phyloP scores from a whole-genome alignment of 108 stramenopile genomes.

The Cyclotella atomus region DNA sequence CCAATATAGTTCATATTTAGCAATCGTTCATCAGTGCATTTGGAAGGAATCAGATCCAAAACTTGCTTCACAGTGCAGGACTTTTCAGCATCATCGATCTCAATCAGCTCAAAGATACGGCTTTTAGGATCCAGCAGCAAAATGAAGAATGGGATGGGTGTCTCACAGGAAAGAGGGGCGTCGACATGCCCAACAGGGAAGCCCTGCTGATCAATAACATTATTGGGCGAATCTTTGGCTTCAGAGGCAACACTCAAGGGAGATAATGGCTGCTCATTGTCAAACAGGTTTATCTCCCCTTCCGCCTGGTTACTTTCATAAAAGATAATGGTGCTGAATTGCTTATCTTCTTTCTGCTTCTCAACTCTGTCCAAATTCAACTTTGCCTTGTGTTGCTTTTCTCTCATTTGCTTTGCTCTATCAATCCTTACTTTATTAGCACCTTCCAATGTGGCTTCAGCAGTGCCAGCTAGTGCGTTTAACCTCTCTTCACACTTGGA shows the following conservation, averaged over 20 bases:
- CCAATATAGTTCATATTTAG: slow-evolving; percentile 31
- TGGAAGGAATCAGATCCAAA: slow-evolving; percentile 19
- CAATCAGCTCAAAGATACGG: slow-evolving; percentile 49
- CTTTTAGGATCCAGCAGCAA: slow-evolving; percentile 34
- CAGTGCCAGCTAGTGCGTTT: slow-evolving; percentile 18
- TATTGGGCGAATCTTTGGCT: background rate
- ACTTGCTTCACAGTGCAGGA: slow-evolving; percentile 30
- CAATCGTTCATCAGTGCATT: slow-evolving; percentile 35
- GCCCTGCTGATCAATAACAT: slow-evolving; percentile 9
- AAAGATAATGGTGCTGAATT: slow-evolving; percentile 23
- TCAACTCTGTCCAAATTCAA: background rate
- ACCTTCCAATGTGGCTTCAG: slow-evolving; percentile 4
- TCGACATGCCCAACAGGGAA: slow-evolving; percentile 6
- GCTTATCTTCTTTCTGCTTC: slow-evolving; percentile 2
- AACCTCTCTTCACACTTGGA: slow-evolving; percentile 12
- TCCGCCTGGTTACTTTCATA: slow-evolving; percentile 14
- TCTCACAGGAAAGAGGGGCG: background rate
- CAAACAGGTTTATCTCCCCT: background rate
- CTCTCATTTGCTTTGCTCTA: background rate
- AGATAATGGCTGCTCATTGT: background rate
- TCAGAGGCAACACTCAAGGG: background rate
- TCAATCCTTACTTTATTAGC: background rate
- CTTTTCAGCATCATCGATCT: slow-evolving; percentile 20
- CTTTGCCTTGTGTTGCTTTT: background rate
- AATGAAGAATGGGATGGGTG: slow-evolving; percentile 35